A percentile compares a stretch with the other conserved stretches of the same genome.
Evolutionary conservation across 768 basidiomycete genomes (phyloP).

Genomic region (Trametes cinnabarina): DNA sequence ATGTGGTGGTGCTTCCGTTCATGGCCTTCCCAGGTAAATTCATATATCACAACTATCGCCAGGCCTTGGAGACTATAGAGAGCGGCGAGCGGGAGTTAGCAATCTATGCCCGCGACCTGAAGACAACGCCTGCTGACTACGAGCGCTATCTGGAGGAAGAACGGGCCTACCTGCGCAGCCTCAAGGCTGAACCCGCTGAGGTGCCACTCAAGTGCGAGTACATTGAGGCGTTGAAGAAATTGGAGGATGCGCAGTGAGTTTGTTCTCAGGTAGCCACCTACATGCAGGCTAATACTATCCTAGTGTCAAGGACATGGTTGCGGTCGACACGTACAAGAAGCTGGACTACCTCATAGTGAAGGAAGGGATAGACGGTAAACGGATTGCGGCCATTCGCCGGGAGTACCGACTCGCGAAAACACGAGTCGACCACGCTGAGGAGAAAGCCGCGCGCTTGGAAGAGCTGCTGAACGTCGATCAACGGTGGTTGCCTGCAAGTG

Average conservation of each 20-base stretch:
- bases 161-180: slow-evolving; percentile 7
- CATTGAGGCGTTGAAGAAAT: slow-evolving; percentile 6
- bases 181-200: slow-evolving; percentile 14
- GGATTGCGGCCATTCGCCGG: background rate
- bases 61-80: background rate
- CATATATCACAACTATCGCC: slow-evolving; percentile 14
- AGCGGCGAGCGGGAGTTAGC: background rate
- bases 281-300: background rate
- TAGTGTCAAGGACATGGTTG: no score
- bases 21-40: background rate
- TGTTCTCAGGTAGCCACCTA: background rate
- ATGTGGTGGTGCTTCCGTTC: background rate
- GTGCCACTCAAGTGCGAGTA: slow-evolving; percentile 13
- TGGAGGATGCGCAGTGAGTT: background rate
- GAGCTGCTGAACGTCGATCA: slow-evolving; percentile 7
- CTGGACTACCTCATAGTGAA: no score
- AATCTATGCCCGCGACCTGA: background rate
- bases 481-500: slow-evolving; percentile 15
- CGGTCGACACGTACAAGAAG: no score
- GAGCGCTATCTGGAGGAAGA: slow-evolving; percentile 15
- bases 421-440: no score
- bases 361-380: no score
- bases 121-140: background rate
- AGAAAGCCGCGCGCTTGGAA: slow-evolving; percentile 12
- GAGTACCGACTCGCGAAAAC: background rate